A percentile compares a stretch with the other conserved stretches of the same genome.
Conservation (phyloP, 2,329 filamentous ascomycete genomes). For the Diplodia sapinea region DNA sequence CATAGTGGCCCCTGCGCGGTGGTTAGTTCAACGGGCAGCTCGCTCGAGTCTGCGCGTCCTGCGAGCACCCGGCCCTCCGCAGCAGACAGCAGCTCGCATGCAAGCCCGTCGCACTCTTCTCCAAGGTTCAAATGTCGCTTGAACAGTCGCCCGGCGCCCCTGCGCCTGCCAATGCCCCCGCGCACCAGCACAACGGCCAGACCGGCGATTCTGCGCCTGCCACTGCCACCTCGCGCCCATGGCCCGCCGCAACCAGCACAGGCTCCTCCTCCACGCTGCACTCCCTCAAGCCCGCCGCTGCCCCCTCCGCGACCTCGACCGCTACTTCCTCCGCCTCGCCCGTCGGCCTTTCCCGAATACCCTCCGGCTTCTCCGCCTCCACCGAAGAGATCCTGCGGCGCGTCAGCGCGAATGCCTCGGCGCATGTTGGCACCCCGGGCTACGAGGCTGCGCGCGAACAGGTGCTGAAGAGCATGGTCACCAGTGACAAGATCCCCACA, state of each 20-base stretch:
- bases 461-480: conserved; percentile 54
- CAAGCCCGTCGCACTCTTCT: conserved; percentile 11
- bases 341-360: conserved; percentile 10
- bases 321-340: conserved; percentile 3
- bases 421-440: conserved; percentile 44
- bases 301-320: conserved; percentile 17
- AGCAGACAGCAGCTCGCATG: conserved; percentile 24
- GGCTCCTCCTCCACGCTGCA: conserved; percentile 4
- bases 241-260: conserved; percentile 24
- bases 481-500: conserved; percentile 51
- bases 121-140: conserved; percentile 22
- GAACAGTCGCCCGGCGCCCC: conserved; percentile 24
- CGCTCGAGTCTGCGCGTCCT: conserved; percentile 13
- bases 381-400: conserved; percentile 52
- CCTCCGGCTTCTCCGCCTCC: conserved; percentile 43
- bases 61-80: conserved; percentile 17
- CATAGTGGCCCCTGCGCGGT: conserved; percentile 18
- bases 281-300: conserved; percentile 18
- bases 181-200: conserved; percentile 16
- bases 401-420: conserved; percentile 44
- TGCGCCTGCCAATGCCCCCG: conserved; percentile 26
- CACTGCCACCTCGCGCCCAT: conserved; percentile 10
- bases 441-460: conserved; percentile 55
- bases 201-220: conserved; percentile 22
- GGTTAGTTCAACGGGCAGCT: conserved; percentile 22